These are phyloP conservation scores for Pythium utonaiense DNA, from an alignment of 352 stramenopile species.

Conservation along the genomic window DNA sequence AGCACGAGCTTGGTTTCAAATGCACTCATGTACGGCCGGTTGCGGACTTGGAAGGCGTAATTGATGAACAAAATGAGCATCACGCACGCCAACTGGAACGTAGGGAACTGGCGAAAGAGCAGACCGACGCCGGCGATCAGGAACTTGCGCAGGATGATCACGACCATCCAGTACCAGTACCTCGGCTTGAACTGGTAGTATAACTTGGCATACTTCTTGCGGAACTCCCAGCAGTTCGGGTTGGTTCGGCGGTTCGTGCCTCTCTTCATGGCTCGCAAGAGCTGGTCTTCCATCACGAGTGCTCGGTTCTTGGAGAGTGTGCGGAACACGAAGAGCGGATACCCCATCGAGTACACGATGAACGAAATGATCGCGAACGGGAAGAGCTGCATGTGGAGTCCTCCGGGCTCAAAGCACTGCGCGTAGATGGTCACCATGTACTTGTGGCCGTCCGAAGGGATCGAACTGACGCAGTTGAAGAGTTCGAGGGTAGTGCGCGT, in stretches of 20 bases:
- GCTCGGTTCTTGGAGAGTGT: conserved; percentile 50
- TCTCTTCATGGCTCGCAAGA: conserved; percentile 51
- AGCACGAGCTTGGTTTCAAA: conserved; percentile 58
- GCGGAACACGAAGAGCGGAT: conserved; percentile 65
- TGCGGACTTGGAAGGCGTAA: conserved; percentile 68
- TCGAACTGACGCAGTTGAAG: conserved; percentile 72
- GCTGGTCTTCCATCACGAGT: conserved; percentile 68
- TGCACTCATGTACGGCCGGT: conserved; percentile 72
- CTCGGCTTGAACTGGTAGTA: conserved; percentile 89
- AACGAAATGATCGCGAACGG: conserved; percentile 60
- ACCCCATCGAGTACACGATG: conserved; percentile 68
- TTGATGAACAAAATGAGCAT: conserved; percentile 77
- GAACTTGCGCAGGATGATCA: conserved; percentile 79
- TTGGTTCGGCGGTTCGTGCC: conserved; percentile 58
- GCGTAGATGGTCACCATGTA: conserved; percentile 77
- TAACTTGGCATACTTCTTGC: conserved; percentile 74
- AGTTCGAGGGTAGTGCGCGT: conserved; percentile 70
- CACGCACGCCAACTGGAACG: conserved; percentile 71
- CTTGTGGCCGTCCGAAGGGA: conserved; percentile 54
- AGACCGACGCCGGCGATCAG: conserved; percentile 59
- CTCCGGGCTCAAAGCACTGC: conserved; percentile 50
- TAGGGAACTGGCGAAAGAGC: conserved; percentile 68
- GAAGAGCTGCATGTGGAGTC: conserved; percentile 63
- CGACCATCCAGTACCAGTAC: conserved; percentile 78
- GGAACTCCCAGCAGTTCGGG: conserved; percentile 67